phyloP scores from a whole-genome alignment of 140 eudicot genomes.

The Cichorium intybus region DNA sequence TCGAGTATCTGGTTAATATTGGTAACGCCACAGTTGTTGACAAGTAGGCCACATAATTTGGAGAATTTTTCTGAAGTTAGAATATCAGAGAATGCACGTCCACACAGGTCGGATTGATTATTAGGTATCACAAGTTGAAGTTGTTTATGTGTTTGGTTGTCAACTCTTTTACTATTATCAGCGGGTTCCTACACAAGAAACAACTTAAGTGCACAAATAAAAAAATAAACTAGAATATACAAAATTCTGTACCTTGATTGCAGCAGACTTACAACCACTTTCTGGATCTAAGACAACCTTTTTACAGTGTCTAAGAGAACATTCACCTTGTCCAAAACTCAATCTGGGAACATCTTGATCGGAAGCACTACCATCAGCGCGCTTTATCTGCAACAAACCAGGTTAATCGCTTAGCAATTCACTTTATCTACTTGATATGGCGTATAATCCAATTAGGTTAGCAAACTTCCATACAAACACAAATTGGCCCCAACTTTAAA shows the following conservation, averaged over 20 bases:
- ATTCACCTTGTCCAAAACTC: conserved; percentile 35
- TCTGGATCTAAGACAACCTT: conserved; percentile 36
- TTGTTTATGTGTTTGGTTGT: conserved; percentile 26
- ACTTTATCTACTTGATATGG: not conserved
- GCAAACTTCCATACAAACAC: not conserved
- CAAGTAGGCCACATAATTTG: conserved; percentile 50
- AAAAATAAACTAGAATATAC: not conserved
- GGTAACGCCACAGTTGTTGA: conserved; percentile 56
- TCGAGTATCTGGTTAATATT: conserved; percentile 49
- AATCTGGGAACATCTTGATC: conserved; percentile 36
- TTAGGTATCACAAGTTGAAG: conserved; percentile 23
- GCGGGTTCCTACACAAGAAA: conserved; percentile 44
- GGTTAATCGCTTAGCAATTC: conserved; percentile 6
- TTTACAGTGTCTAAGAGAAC: conserved; percentile 38
- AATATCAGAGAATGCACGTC: conserved; percentile 43
- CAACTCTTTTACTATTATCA: conserved; percentile 34
- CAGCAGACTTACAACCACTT: conserved; percentile 28
- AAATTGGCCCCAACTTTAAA: not conserved
- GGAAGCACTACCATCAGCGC: conserved; percentile 26
- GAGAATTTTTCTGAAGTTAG: conserved; percentile 62
- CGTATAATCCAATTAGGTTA: not conserved
- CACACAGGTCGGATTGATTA: conserved; percentile 43
- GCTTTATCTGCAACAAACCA: conserved; percentile 39
- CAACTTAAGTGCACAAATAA: not conserved
- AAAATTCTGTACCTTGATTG: conserved; percentile 36